Base-by-base conservation (phyloP, 345 rosid species). In the Cardamine occulta region DNA sequence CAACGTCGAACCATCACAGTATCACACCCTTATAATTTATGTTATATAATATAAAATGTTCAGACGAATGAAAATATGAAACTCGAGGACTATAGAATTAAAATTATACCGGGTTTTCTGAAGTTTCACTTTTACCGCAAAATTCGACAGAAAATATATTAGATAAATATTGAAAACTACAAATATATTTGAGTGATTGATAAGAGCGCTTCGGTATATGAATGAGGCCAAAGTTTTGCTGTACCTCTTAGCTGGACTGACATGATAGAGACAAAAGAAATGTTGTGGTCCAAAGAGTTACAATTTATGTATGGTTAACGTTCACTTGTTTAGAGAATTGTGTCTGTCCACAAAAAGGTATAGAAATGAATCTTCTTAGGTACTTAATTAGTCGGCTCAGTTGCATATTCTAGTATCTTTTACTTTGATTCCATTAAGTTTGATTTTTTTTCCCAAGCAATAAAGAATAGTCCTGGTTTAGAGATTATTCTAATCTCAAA, bases 241-340 rank as follows among this genome's bases (percentile, higher is more conserved):
- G 74, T 63, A 44, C 31, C 31, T 63, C 74, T 69, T 76, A 63
- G 80, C 80, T 76, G 75, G 74, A 19, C 75, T 62, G 75, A 76
- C 52, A 76, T 76, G 70, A 62, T 52, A 32, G 11, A 7, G 63
- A 62, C 64, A 44, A 66, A 35, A 47, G 1, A 24, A 40, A 24
- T 60, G 49, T n/a, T 68, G 65, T 76, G 80, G 80, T 70, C 80
- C 65, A 15, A 35, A 60, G 44, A 18, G 9, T 51, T 75, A 8
- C 17, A 15, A 48, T 13, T 37, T 39, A 42, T 68, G 72, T 31
- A 6, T 60, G 19, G 9, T 5, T 70, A n/a, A 69, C 52, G 51
- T 67, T 76, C 74, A 76, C 69, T 76, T 68, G 28, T 66, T 66
- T 74, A 17, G 24, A 39, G 32, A 21, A 28, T 66, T 49, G 74